Conservation (phyloP, 1,139 yeast species). For the Yamadazyma songkhlaensis region DNA sequence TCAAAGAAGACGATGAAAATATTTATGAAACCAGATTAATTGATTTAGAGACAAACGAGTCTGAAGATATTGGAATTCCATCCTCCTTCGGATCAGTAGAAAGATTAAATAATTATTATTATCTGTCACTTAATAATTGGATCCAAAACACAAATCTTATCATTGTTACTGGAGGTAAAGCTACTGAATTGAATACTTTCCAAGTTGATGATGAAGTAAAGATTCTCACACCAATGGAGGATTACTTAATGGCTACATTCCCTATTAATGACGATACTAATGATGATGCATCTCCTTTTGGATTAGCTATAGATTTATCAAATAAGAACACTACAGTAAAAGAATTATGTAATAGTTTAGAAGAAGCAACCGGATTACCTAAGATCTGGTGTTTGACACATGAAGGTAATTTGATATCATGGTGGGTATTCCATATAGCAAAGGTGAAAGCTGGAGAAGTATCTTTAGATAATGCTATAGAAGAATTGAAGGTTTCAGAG, state of each 20-base stretch:
- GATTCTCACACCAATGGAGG: constrained; percentile 51
- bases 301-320: constrained; percentile 59
- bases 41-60: constrained; percentile 2
- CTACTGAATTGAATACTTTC: constrained; percentile 55
- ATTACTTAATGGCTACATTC: constrained; percentile 65
- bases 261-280: constrained; percentile 65
- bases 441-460: constrained; percentile 36
- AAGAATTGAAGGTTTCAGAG: not conserved
- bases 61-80: constrained; percentile 46
- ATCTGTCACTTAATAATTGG: constrained; percentile 44
- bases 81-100: constrained; percentile 57
- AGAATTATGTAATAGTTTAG: constrained; percentile 60
- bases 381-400: constrained; percentile 60
- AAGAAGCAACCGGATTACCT: constrained; percentile 54
- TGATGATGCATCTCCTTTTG: constrained; percentile 70
- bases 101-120: constrained; percentile 50
- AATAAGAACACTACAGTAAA: constrained; percentile 35
- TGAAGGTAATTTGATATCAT: constrained; percentile 57
- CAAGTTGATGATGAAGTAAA: constrained; percentile 21
- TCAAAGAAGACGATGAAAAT: constrained; percentile 11
- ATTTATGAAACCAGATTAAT: constrained; percentile 9
- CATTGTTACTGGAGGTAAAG: constrained; percentile 57
- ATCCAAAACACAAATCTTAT: constrained; percentile 23
- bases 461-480: constrained; percentile 19
- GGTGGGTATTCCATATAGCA: constrained; percentile 60